Evolutionary conservation across 768 basidiomycete genomes (phyloP).

Genomic region (Suillus lakei): DNA sequence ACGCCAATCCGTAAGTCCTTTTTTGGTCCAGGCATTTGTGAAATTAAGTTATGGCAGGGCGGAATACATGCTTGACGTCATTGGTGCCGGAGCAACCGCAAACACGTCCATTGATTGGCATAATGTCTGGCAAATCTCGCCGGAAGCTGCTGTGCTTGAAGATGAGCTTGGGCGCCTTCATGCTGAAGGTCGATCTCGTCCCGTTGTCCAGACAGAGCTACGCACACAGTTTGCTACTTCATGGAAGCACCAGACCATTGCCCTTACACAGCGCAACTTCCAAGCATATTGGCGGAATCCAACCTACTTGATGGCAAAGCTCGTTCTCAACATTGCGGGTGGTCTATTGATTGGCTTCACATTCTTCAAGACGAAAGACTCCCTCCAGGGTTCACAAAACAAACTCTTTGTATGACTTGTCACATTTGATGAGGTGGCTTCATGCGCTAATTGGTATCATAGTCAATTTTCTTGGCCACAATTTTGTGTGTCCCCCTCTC

Average conservation of each 20-base stretch:
- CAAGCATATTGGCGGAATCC: constrained; percentile 59
- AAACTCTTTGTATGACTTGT: constrained; percentile 60
- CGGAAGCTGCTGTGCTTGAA: constrained; percentile 43
- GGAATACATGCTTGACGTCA: constrained; percentile 71
- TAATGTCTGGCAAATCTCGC: constrained; percentile 58
- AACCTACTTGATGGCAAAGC: constrained; percentile 63
- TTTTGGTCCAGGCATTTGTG: constrained; percentile 56
- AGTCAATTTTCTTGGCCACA: constrained; percentile 62
- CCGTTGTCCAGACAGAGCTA: constrained; percentile 41
- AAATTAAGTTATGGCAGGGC: constrained; percentile 52
- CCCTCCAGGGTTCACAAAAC: constrained; percentile 64
- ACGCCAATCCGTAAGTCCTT: constrained; percentile 67
- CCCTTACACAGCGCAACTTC: constrained; percentile 50
- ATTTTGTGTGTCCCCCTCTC: constrained; percentile 56
- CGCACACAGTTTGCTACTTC: constrained; percentile 55
- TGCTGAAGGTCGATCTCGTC: constrained; percentile 48
- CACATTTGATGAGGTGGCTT: constrained; percentile 7
- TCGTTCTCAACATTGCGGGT: constrained; percentile 55
- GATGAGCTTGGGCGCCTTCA: constrained; percentile 53
- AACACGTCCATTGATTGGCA: constrained; percentile 62
- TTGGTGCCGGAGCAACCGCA: constrained; percentile 74
- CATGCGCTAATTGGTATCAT: neutral
- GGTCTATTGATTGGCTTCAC: constrained; percentile 67
- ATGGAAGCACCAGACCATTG: constrained; percentile 53
- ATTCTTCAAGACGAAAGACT: constrained; percentile 59